Base-by-base conservation (phyloP, 495 filamentous ascomycete genomes). In the Neurospora sp. region DNA sequence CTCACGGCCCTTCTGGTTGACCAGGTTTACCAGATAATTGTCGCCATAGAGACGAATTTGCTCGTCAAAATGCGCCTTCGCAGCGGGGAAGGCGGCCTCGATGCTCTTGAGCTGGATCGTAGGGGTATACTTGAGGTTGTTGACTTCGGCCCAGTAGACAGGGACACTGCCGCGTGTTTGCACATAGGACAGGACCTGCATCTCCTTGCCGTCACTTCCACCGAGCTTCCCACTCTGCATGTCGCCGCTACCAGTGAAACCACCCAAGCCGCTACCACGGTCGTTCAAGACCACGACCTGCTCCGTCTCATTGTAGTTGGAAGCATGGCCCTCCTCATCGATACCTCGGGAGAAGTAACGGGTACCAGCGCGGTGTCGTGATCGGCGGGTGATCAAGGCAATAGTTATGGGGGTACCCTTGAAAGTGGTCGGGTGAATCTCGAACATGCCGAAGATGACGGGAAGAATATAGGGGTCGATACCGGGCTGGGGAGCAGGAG, bases 241-340 rank as follows among this genome's bases (percentile, higher is more conserved):
- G 9, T 89, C 87, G 71, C 87, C 88, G 72, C 91, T 92, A 59
- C 93, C 92, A 44, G 91, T 91, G 81, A 92, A 97, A 8, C 94
- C 94, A 16, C 92, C 92, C 9, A 95, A 79, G 1, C 92, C 92
- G 41, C 82, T 78, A 16, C 89, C 85, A 40, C 84, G 83, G 80
- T 97, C 96, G 77, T 97, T 97, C 75, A 99, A 81, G 41, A 99
- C 88, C 54, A 96, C 85, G 69, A 92, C 85, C 79, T 98, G 96
- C 78, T 99, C 96, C 0, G 96, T 98, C 84, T 99, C 96, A 78
- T 99, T 99, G 86, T 94, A 99, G 78, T 99, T 99, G 23, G 94
- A 92, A 6, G 94, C 96, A 79, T 98, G 88, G n/a, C 96, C 96
- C 74, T 93, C 83, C 72, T 97, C 93, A 78, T 99, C 95, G 27